Conservation (phyloP, 1,284 basidiomycete genomes). For the Cryptococcus floricola region DNA sequence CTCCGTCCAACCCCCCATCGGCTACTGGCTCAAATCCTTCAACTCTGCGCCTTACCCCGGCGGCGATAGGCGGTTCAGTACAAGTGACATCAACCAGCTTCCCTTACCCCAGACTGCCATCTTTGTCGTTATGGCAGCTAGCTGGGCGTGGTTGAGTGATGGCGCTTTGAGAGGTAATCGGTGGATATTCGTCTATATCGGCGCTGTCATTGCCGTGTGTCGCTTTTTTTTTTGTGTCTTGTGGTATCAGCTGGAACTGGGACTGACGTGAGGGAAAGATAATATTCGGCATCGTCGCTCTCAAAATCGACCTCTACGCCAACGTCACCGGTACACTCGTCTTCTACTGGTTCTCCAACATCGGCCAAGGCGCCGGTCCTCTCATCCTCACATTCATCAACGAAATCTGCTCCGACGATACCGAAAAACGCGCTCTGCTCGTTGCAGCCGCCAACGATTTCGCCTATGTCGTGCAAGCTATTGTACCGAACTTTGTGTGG, state of each 20-base stretch:
- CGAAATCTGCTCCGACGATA: conserved; percentile 32
- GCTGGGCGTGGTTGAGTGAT: conserved; percentile 37
- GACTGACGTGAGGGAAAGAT: conserved; percentile 3
- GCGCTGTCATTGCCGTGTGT: conserved; percentile 15
- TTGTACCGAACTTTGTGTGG: conserved; percentile 42
- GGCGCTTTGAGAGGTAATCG: conserved; percentile 28
- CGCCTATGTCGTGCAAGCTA: conserved; percentile 40
- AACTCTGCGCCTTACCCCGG: conserved; percentile 37
- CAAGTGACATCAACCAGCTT: conserved; percentile 13
- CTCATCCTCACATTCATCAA: conserved; percentile 34
- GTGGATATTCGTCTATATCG: conserved; percentile 35
- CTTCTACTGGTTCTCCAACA: conserved; percentile 25
- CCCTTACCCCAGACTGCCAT: conserved; percentile 26
- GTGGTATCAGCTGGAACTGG: too few species aligned
- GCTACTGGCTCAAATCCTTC: conserved; percentile 41
- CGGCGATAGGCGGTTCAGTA: conserved; percentile 1
- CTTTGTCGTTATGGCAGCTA: conserved; percentile 27
- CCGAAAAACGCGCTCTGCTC: conserved; percentile 36
- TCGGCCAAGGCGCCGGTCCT: conserved; percentile 17
- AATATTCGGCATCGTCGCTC: conserved; percentile 20
- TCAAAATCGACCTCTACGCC: conserved; percentile 26
- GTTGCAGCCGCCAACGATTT: conserved; percentile 38
- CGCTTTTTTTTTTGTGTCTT: too few species aligned
- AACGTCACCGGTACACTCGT: conserved; percentile 25
- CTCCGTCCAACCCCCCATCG: conserved; percentile 27